Evolutionary conservation across 2,329 filamentous ascomycete species (phyloP).

Genomic region (Sporothrix protearum): DNA sequence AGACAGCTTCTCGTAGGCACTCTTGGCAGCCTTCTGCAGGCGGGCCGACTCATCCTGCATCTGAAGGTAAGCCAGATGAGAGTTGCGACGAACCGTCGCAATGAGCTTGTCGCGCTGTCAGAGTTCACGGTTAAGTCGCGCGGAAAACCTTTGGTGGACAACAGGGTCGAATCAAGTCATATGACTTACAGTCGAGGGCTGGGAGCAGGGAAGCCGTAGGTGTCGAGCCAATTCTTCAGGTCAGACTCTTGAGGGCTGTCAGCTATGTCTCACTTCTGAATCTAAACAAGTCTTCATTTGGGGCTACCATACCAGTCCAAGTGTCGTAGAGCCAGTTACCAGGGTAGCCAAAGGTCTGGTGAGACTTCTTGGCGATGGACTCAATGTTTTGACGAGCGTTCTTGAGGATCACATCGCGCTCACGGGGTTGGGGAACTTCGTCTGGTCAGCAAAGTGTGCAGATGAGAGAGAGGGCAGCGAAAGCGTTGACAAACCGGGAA

Average conservation of each 20-base stretch:
- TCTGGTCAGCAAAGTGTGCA: neutral
- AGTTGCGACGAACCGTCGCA: conserved; percentile 84
- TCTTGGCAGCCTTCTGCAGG: conserved; percentile 61
- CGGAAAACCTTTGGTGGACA: neutral
- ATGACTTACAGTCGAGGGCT: conserved; percentile 59
- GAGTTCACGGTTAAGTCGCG: neutral
- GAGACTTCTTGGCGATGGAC: conserved; percentile 64
- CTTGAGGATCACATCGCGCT: conserved; percentile 75
- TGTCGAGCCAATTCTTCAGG: conserved; percentile 88
- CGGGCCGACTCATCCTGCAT: conserved; percentile 58
- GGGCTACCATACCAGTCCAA: conserved; percentile 58
- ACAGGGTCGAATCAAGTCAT: too few relatives aligned
- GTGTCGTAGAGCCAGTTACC: conserved; percentile 90
- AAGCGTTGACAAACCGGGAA: conserved; percentile 53
- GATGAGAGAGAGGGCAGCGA: neutral
- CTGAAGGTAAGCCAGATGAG: conserved; percentile 71
- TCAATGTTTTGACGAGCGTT: conserved; percentile 81
- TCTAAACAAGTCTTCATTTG: neutral
- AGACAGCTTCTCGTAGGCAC: conserved; percentile 69
- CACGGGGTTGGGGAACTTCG: conserved; percentile 74
- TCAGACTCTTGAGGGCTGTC: conserved; percentile 62
- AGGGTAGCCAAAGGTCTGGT: conserved; percentile 79
- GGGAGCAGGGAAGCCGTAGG: conserved; percentile 77
- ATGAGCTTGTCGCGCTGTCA: conserved; percentile 75
- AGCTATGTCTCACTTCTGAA: neutral